Base-by-base conservation (phyloP, 2,329 filamentous ascomycete species). In the Aspergillus calidoustus region DNA sequence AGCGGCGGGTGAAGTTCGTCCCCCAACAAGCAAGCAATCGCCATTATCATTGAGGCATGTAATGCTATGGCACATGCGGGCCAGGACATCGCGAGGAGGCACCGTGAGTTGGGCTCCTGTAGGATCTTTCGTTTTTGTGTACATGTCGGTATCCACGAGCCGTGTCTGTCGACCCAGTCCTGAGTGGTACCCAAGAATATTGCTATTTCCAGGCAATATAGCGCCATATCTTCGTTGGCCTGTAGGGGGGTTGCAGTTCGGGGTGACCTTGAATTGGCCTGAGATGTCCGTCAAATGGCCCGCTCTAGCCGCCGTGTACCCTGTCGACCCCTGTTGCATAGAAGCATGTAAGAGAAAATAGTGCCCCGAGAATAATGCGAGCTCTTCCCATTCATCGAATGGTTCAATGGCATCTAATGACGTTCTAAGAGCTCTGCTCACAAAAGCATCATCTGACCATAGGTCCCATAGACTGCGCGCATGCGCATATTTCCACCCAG, bases 371-470 rank as follows among this genome's bases (percentile, higher is more conserved):
- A 96, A 97, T 0, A 97, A 81, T 2, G 90, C 88, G 72, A 97
- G 93, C 71, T 97, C 94, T 76, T 98, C 94, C 92, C 92, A 97
- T 77, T 97, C 93, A 74, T 98, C 94, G 72, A 98, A 97, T 0
- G 90, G 87, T 71, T 97, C 94, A 17, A 93, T 77, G 0, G 79
- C 72, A 68, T 97, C 89, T 15, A 97, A 78, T 11, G 78, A 79
- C 41, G 74, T 79, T 65, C 91, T 85, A 64, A 91, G 84, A 1
- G 82, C 76, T 1, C 83, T 71, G 6, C 81, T 82, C 22, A 96
- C 77, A 73, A 93, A 93, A 3, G 79, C 72, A 15, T 87, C 80
- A 66, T 91, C 87, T 11, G 84, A 87, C 93, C 93, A 97, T 1
- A 93, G 81, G 59, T 92, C 86, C 92, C 93, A 97, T 11, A 97